Base-by-base conservation (phyloP, 495 filamentous ascomycete genomes). In the Chaetomium tenue region DNA sequence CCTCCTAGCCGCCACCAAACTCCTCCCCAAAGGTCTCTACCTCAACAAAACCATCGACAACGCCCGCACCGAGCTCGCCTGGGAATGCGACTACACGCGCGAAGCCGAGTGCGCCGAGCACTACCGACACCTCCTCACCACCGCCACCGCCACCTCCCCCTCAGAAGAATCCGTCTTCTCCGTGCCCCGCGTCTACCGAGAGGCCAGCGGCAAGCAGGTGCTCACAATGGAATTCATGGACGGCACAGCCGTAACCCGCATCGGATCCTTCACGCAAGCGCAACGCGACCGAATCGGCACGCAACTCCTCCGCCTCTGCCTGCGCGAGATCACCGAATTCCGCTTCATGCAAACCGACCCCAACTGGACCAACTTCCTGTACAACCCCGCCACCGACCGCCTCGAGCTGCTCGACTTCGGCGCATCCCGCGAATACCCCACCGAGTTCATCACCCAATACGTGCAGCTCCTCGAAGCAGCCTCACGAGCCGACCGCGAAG, bases 331-430 rank as follows among this genome's bases (percentile, higher is more conserved):
- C 70, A 85, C 84, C 60, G 91, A 97, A 69, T 98, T 97, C 81
- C 84, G 81, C 50, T 98, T 94, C 81, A 98, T 98, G 94, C 94
- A 98, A 77, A 98, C 94, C 28, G 94, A 98, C 77, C 94, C 94
- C 22, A 98, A 98, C 81, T 98, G 95, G 94, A 98, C 95, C n/a
- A 98, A 98, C 73, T 98, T 98, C 79, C 80, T 98, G 30, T 98
- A 90, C 81, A 96, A 98, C 72, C 75, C 83, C 0, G 58, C 77
- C 9, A 87, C 85, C 2, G 77, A 87, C 59, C 89, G 86, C 69
- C 86, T 98, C 7, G 93, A 98, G 76, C 87, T 98, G 13, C 87
- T 98, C 55, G 94, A 98, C 75, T 98, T 98, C 72, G 94, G 94
- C 65, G 94, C 94, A 33, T 91, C 89, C 16, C 81, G 94, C 66